Evolutionary conservation across 345 rosid species (phyloP).

Genomic region (Sisymbrium altissimum): DNA sequence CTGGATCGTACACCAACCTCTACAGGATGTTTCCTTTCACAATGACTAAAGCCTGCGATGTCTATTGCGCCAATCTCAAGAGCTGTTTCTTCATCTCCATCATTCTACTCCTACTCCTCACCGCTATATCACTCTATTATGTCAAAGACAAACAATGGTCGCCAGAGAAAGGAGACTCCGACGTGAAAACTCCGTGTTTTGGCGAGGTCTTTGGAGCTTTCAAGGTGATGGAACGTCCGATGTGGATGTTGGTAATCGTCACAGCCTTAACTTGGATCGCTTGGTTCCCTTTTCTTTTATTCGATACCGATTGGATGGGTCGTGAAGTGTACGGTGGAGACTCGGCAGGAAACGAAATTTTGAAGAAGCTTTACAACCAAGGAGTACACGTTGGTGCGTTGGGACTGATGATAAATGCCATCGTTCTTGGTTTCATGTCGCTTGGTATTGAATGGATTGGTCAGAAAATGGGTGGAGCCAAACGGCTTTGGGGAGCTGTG

Average conservation of each 20-base stretch:
- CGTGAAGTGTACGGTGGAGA: conserved; percentile 76
- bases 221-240: conserved; percentile 47
- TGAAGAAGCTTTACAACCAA: conserved; percentile 38
- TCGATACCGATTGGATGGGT: conserved; percentile 91
- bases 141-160: conserved; percentile 46
- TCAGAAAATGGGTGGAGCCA: conserved; percentile 43
- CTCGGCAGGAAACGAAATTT: conserved; percentile 24
- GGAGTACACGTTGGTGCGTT: conserved; percentile 74
- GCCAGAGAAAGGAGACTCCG: background rate
- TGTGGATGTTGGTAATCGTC: conserved; percentile 60
- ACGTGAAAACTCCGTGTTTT: conserved; percentile 12
- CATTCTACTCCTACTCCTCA: conserved; percentile 38
- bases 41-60: conserved; percentile 56
- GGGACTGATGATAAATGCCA: conserved; percentile 65
- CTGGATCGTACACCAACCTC: conserved; percentile 59
- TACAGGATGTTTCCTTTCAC: conserved; percentile 62
- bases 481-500: conserved; percentile 59
- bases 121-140: conserved; percentile 36
- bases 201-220: conserved; percentile 47
- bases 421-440: conserved; percentile 55
- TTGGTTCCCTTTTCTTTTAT: conserved; percentile 81
- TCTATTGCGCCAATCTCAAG: conserved; percentile 79
- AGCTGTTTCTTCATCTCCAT: conserved; percentile 68
- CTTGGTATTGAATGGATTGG: conserved; percentile 43
- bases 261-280: conserved; percentile 72